Conservation (phyloP, 352 stramenopile genomes). For the Elongisporangium senticosum region DNA sequence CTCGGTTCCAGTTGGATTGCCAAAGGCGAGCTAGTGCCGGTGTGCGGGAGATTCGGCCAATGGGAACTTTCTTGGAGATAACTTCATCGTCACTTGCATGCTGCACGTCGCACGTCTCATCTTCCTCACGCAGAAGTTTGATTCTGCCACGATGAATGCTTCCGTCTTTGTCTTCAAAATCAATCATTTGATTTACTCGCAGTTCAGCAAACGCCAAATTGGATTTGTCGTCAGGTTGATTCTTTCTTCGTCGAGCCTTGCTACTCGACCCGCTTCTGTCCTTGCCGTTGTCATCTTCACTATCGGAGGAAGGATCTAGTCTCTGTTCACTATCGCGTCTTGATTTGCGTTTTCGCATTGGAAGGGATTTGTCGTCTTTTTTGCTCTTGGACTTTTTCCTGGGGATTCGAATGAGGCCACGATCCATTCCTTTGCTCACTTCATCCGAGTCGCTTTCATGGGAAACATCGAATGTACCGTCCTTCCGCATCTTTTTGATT, state of each 20-base stretch:
- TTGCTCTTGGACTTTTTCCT: conserved; percentile 10
- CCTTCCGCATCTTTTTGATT: conserved; percentile 27
- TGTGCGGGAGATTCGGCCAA: conserved; percentile 20
- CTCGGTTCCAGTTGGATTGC: conserved; percentile 8
- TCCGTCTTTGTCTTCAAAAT: conserved; percentile 47
- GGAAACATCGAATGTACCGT: conserved; percentile 43
- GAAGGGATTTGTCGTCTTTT: conserved; percentile 14
- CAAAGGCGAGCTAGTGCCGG: conserved; percentile 27
- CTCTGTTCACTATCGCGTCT: too few relatives aligned
- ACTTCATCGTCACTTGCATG: conserved; percentile 48
- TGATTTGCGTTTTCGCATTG: conserved; percentile 19
- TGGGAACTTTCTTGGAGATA: conserved; percentile 39
- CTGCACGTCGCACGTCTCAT: conserved; percentile 48
- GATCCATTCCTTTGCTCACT: conserved; percentile 23
- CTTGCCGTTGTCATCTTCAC: conserved; percentile 3
- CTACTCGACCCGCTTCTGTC: neutral
- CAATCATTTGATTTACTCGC: conserved; percentile 38
- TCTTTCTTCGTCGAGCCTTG: neutral
- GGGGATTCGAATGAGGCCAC: conserved; percentile 18
- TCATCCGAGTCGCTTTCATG: conserved; percentile 33
- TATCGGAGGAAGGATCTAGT: neutral
- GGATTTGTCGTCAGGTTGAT: neutral
- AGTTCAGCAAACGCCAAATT: conserved; percentile 19
- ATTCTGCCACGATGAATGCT: conserved; percentile 40
- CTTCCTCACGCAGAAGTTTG: conserved; percentile 31